phyloP scores from a whole-genome alignment of 371 early-diverging fungal genomes.

The Blastocladiella emersonii region DNA sequence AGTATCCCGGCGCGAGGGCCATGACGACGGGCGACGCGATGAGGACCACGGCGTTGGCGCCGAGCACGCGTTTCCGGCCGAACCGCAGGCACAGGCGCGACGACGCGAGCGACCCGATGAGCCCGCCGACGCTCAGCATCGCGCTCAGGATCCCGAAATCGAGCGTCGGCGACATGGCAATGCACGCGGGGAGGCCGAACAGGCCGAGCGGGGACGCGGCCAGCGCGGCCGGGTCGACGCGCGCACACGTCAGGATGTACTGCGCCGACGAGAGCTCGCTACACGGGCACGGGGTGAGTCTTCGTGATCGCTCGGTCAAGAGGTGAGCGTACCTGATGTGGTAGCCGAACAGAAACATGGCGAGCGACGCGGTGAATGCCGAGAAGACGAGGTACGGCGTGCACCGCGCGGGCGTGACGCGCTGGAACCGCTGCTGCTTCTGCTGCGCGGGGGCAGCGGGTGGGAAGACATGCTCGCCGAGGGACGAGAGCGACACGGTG shows the following conservation, averaged over 20 bases:
- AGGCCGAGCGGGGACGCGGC: background rate
- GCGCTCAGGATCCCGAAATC: conserved; percentile 55
- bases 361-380: background rate
- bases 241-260: conserved; percentile 53
- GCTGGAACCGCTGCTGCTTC: too few species aligned
- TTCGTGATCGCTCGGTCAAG: background rate
- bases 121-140: conserved; percentile 60
- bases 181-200: conserved; percentile 43
- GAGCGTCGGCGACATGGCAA: conserved; percentile 58
- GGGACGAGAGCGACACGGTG: too few species aligned
- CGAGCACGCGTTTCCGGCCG: too few species aligned
- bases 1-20: conserved; percentile 33
- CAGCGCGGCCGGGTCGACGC: conserved; percentile 17
- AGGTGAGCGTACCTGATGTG: conserved; percentile 47
- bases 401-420: background rate
- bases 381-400: background rate
- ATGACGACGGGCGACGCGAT: conserved; percentile 48
- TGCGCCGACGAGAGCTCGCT: conserved; percentile 37
- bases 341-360: conserved; percentile 55
- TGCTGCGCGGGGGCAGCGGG: too few species aligned
- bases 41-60: conserved; percentile 42
- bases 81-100: conserved; percentile 48
- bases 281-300: background rate
- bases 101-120: conserved; percentile 63
- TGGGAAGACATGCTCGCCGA: too few species aligned